A percentile compares a stretch with the other conserved stretches of the same genome.
phyloP scores from a whole-genome alignment of 495 filamentous ascomycete species.

The Tirmania nivea region DNA sequence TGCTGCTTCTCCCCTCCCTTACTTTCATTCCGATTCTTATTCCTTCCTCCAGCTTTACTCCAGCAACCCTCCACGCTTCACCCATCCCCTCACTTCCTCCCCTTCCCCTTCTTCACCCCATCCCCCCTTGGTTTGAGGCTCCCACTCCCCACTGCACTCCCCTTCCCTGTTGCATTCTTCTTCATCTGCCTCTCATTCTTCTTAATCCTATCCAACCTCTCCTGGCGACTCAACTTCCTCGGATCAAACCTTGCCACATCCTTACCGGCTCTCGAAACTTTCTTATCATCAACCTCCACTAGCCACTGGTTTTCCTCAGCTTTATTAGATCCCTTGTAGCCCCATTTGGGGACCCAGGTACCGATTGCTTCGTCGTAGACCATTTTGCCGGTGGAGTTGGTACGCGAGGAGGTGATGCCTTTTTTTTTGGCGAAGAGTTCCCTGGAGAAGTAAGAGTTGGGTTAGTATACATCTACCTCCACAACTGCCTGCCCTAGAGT shows the following conservation, averaged over 20 bases:
- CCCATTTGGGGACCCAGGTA: constrained; percentile 84
- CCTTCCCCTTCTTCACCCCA: too few species aligned
- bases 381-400: constrained; percentile 40
- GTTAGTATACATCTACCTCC: too few species aligned
- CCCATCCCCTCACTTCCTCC: too few species aligned
- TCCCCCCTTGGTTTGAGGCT: too few species aligned
- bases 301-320: constrained; percentile 56
- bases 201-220: constrained; percentile 41
- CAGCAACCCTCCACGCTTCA: too few species aligned
- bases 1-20: too few species aligned
- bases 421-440: constrained; percentile 86
- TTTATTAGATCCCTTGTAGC: constrained; percentile 84
- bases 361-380: constrained; percentile 65
- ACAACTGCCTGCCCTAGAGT: background rate
- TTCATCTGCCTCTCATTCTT: constrained; percentile 50
- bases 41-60: too few species aligned
- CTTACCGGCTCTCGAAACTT: constrained; percentile 34
- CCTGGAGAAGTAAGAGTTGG: constrained; percentile 8
- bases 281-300: constrained; percentile 72
- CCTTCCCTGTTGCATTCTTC: constrained; percentile 25
- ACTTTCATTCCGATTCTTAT: too few species aligned
- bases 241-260: constrained; percentile 29
- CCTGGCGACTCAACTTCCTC: constrained; percentile 37
- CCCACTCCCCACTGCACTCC: too few species aligned
- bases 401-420: constrained; percentile 67